phyloP scores from a whole-genome alignment of 352 stramenopile genomes.

The Globisporangium emineosum region DNA sequence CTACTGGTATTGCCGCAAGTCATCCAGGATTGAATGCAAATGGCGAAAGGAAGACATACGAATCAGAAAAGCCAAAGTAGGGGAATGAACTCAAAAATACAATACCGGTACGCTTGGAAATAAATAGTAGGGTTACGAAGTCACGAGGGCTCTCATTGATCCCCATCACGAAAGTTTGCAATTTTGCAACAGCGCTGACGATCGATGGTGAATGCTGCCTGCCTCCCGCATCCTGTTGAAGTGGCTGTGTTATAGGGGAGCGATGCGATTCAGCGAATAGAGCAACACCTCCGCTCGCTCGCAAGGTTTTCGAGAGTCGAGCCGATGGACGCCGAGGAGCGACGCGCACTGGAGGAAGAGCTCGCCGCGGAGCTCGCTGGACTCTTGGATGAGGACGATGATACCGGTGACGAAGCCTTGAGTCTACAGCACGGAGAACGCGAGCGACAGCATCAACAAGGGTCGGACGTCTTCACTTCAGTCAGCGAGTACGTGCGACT shows the following conservation, averaged over 20 bases:
- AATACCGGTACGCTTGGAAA: constrained; percentile 1
- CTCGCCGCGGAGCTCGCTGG: constrained; percentile 35
- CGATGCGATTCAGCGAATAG: background rate
- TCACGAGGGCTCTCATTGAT: background rate
- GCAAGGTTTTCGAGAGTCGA: background rate
- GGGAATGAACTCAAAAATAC: constrained; percentile 6
- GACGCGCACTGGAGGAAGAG: constrained; percentile 40
- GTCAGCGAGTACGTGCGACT: constrained; percentile 26
- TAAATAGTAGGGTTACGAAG: constrained; percentile 9
- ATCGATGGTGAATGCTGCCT: background rate
- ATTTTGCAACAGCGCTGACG: too few relatives aligned
- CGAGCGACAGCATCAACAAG: background rate
- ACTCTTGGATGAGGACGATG: constrained; percentile 9
- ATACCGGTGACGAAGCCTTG: background rate
- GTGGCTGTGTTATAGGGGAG: background rate
- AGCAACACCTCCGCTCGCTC: too few relatives aligned
- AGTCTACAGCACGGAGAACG: background rate
- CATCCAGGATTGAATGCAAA: background rate
- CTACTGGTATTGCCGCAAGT: background rate
- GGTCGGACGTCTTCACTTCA: background rate
- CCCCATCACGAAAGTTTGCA: background rate
- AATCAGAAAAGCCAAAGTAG: background rate
- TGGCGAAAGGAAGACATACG: background rate
- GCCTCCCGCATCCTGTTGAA: too few relatives aligned
- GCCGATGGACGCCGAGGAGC: constrained; percentile 39